These are phyloP conservation scores for Talaromyces amestolkiae DNA, from an alignment of 2,329 filamentous ascomycete species.

Conservation along the genomic window DNA sequence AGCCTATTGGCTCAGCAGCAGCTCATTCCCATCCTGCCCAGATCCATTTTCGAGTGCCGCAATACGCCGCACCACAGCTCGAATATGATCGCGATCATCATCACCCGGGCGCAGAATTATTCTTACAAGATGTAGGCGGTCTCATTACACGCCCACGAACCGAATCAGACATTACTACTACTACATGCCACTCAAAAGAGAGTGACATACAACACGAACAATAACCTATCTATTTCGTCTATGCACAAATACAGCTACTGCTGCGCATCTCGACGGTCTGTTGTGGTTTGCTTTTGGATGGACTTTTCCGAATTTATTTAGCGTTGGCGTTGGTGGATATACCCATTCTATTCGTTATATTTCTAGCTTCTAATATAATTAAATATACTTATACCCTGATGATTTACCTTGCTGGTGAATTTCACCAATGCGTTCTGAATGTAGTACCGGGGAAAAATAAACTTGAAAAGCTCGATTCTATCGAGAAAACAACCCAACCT, in stretches of 20 bases:
- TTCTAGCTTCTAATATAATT: background rate
- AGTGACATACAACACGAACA: background rate
- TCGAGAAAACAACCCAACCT: background rate
- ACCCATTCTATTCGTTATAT: background rate
- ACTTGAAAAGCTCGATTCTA: background rate
- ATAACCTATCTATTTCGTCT: background rate
- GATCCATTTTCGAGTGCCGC: background rate
- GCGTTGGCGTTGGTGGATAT: conserved; percentile 18
- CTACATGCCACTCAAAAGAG: background rate
- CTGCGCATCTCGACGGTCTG: background rate
- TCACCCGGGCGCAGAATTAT: background rate
- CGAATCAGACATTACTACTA: background rate
- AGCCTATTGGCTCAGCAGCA: background rate
- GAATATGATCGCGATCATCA: background rate
- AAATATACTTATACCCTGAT: background rate
- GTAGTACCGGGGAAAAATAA: background rate
- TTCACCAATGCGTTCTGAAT: background rate
- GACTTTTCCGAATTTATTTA: conserved; percentile 10
- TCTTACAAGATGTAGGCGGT: conserved; percentile 1
- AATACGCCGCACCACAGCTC: background rate
- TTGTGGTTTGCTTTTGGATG: background rate
- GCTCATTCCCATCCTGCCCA: background rate
- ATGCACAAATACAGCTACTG: background rate
- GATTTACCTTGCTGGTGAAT: background rate
- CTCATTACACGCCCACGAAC: background rate